A percentile compares a stretch with the other conserved stretches of the same genome.
These are phyloP conservation scores for Xanthoconium separans DNA, from an alignment of 1,284 basidiomycete species.

Conservation along the genomic window DNA sequence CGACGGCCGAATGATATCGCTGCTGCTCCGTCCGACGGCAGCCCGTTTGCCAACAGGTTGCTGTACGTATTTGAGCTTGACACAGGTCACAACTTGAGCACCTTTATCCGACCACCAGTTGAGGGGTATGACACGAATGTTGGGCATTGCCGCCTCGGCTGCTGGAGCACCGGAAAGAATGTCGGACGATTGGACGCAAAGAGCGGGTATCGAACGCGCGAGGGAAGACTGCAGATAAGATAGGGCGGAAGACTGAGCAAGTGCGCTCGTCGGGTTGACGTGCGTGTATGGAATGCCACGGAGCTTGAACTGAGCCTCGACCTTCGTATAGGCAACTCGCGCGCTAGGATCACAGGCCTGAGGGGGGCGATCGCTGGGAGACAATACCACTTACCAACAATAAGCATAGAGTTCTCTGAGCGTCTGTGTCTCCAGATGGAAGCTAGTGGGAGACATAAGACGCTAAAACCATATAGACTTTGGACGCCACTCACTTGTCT, in stretches of 20 bases:
- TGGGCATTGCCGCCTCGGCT: slow-evolving; percentile 87
- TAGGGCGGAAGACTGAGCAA: slow-evolving; percentile 45
- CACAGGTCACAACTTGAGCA: slow-evolving; percentile 79
- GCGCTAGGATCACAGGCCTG: slow-evolving; percentile 51
- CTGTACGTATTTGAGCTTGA: slow-evolving; percentile 85
- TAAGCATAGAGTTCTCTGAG: slow-evolving; percentile 76
- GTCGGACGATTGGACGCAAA: slow-evolving; percentile 80
- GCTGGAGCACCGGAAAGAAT: slow-evolving; percentile 80
- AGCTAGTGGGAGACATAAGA: slow-evolving; percentile 39
- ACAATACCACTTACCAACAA: slow-evolving; percentile 57
- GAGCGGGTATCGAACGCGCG: slow-evolving; percentile 71
- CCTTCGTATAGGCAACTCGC: slow-evolving; percentile 84
- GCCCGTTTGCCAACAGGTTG: slow-evolving; percentile 75
- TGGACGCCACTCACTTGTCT: slow-evolving; percentile 27
- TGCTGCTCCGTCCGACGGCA: slow-evolving; percentile 41
- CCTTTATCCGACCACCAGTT: slow-evolving; percentile 88
- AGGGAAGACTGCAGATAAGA: slow-evolving; percentile 65
- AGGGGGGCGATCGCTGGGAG: not conserved
- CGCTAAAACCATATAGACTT: not conserved
- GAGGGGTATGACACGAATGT: slow-evolving; percentile 83
- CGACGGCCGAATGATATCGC: slow-evolving; percentile 70
- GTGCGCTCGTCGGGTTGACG: slow-evolving; percentile 57
- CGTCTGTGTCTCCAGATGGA: slow-evolving; percentile 66
- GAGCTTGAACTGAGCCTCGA: slow-evolving; percentile 85
- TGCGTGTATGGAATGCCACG: slow-evolving; percentile 78